Percentiles rank a stretch among this genome's conserved stretches.
Conservation (phyloP, 169 alveolate species). For the Condylostoma magnum region DNA sequence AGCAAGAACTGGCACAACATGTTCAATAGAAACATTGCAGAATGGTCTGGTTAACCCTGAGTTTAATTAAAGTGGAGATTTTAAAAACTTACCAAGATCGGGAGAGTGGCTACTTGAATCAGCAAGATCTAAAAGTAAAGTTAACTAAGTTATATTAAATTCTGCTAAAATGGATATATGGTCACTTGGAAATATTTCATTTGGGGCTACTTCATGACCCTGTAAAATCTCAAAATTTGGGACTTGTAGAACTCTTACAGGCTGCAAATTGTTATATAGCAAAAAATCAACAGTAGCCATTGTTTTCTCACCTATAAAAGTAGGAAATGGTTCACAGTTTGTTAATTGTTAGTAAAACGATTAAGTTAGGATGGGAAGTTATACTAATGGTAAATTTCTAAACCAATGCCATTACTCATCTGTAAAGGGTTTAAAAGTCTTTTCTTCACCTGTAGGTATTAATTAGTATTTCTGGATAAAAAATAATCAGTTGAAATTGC, state of each 20-base stretch:
- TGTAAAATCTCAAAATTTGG: neutral
- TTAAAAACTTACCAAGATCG: no score
- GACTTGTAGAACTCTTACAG: neutral
- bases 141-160: no score
- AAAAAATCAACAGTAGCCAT: slow-evolving; percentile 10
- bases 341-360: neutral
- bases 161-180: slow-evolving; percentile 13
- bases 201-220: neutral
- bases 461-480: neutral
- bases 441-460: neutral
- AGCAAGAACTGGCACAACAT: no score
- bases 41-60: no score
- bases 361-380: neutral
- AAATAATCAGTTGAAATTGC: neutral
- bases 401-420: neutral
- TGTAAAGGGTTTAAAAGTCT: neutral
- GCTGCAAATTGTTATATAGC: neutral
- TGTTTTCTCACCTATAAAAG: neutral
- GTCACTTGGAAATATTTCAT: slow-evolving; percentile 21
- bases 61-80: no score
- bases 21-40: no score
- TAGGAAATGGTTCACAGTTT: neutral
- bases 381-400: neutral
- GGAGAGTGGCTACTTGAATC: no score
- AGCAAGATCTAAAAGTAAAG: no score